Conservation (phyloP, 2,329 filamentous ascomycete genomes). For the Claviceps spartinae region DNA sequence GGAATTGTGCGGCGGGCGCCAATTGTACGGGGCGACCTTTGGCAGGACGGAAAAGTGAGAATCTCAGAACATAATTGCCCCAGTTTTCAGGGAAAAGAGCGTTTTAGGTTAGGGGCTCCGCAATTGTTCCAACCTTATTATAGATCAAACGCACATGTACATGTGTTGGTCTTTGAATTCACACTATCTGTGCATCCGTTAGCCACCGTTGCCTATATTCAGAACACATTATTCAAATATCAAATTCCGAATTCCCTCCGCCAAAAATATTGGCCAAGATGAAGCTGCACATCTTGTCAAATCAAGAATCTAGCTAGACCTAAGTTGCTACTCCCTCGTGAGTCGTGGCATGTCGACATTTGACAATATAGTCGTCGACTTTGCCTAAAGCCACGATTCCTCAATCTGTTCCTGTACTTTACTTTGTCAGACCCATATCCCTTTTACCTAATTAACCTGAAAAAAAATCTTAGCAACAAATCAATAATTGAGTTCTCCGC, state of each 20-base stretch:
- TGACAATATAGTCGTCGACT: background rate
- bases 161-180: background rate
- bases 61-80: too few relatives aligned
- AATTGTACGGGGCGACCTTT: too few relatives aligned
- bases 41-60: too few relatives aligned
- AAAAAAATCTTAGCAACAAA: background rate
- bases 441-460: slow-evolving; percentile 17
- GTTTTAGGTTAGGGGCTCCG: too few relatives aligned
- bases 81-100: too few relatives aligned
- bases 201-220: background rate
- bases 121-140: too few relatives aligned
- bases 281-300: background rate
- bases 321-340: background rate
- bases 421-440: background rate
- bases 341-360: background rate
- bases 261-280: background rate
- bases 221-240: background rate
- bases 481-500: slow-evolving; percentile 81
- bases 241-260: background rate
- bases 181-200: background rate
- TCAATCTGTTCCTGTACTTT: background rate
- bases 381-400: background rate
- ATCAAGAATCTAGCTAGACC: background rate
- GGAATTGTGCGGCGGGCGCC: too few relatives aligned
- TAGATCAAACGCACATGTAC: too few relatives aligned